A percentile compares a stretch with the other conserved stretches of the same genome.
phyloP scores from a whole-genome alignment of 495 filamentous ascomycete species.

The Penicillium simplicissimum region DNA sequence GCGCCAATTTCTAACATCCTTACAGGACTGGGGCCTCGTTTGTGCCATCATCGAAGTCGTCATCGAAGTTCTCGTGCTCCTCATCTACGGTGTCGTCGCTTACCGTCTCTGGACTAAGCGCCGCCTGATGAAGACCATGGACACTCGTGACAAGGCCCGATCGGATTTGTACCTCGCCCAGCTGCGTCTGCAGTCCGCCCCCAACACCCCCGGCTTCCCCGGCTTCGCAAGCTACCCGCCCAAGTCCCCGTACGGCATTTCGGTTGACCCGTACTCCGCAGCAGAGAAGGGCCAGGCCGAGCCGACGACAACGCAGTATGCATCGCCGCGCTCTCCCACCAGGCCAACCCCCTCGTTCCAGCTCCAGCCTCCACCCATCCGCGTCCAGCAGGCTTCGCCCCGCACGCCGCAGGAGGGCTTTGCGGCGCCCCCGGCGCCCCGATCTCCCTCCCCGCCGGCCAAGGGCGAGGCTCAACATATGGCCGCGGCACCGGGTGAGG shows the following conservation, averaged over 20 bases:
- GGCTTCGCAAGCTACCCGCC: constrained; percentile 46
- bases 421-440: constrained; percentile 34
- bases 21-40: constrained; percentile 88
- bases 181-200: constrained; percentile 85
- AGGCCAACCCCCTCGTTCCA: constrained; percentile 63
- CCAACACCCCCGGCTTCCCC: constrained; percentile 86
- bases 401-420: constrained; percentile 61
- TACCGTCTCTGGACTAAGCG: constrained; percentile 97
- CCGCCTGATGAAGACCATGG: constrained; percentile 92
- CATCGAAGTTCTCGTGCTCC: constrained; percentile 86
- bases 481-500: constrained; percentile 50
- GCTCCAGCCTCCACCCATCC: constrained; percentile 79
- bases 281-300: constrained; percentile 59
- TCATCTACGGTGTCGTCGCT: constrained; percentile 90
- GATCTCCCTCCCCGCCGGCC: constrained; percentile 25
- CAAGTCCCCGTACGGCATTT: constrained; percentile 45
- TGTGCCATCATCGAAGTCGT: constrained; percentile 97
- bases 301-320: constrained; percentile 43
- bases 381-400: constrained; percentile 75
- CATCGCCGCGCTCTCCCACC: constrained; percentile 52
- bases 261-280: constrained; percentile 49
- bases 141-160: constrained; percentile 88
- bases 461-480: constrained; percentile 38
- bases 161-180: constrained; percentile 95
- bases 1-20: not conserved